Evolutionary conservation across 495 filamentous ascomycete genomes (phyloP).

Genomic region (Podospora comata): DNA sequence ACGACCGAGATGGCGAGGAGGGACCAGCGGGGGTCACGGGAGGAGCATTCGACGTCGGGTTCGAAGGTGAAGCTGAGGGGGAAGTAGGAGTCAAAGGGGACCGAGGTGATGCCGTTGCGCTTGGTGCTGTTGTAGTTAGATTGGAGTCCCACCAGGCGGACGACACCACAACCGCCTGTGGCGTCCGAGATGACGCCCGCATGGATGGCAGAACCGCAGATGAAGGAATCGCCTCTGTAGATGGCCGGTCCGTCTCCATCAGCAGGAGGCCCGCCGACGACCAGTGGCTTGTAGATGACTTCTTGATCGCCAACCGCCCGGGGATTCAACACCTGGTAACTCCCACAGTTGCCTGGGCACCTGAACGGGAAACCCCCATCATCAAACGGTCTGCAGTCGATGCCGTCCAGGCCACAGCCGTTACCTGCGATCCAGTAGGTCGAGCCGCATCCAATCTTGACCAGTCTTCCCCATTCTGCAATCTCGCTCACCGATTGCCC

Average conservation of each 20-base stretch:
- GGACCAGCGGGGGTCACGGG: slow-evolving; percentile 28
- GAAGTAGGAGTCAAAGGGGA: slow-evolving; percentile 28
- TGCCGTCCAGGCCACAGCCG: slow-evolving; percentile 74
- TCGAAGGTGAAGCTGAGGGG: slow-evolving; percentile 70
- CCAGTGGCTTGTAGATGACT: slow-evolving; percentile 64
- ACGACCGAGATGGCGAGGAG: slow-evolving; percentile 67
- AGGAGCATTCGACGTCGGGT: slow-evolving; percentile 46
- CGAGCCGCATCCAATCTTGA: slow-evolving; percentile 64
- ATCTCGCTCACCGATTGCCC: slow-evolving; percentile 63
- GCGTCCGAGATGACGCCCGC: slow-evolving; percentile 65
- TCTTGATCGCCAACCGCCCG: slow-evolving; percentile 71
- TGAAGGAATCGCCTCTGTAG: slow-evolving; percentile 80
- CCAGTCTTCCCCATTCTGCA: slow-evolving; percentile 63
- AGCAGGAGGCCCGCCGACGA: slow-evolving; percentile 69
- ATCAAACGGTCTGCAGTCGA: slow-evolving; percentile 76
- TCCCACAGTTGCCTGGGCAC: slow-evolving; percentile 73
- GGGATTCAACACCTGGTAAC: slow-evolving; percentile 63
- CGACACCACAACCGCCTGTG: slow-evolving; percentile 63
- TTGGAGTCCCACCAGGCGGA: slow-evolving; percentile 17
- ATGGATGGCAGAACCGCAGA: slow-evolving; percentile 79
- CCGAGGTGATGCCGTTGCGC: slow-evolving; percentile 22
- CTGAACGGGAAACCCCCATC: slow-evolving; percentile 67
- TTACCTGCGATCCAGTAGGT: slow-evolving; percentile 66
- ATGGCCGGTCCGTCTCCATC: slow-evolving; percentile 43
- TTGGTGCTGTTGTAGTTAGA: slow-evolving; percentile 17